A percentile compares a stretch with the other conserved stretches of the same genome.
Conservation (phyloP, 225 moss, liverwort and hornwort genomes). For the Physcomitrellopsis africana region DNA sequence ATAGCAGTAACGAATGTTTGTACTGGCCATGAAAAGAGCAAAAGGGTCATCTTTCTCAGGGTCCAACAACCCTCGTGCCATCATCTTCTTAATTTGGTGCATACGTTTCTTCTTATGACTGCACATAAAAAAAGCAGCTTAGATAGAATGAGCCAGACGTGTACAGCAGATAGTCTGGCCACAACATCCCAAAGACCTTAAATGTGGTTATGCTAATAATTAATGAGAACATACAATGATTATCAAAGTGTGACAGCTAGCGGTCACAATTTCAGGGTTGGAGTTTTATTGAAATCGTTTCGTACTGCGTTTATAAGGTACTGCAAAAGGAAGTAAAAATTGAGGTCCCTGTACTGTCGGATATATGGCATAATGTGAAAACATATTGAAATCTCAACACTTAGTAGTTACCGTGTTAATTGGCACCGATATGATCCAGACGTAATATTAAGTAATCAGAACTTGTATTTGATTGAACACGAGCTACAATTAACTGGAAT, state of each 20-base stretch:
- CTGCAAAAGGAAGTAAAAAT: no score
- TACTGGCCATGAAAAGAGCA: conserved; percentile 90
- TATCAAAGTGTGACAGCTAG: neutral
- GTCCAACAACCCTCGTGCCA: conserved; percentile 90
- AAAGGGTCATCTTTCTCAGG: conserved; percentile 96
- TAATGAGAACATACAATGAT: neutral
- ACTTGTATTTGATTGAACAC: no score
- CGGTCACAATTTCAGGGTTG: neutral
- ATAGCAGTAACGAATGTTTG: conserved; percentile 94
- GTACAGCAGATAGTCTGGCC: neutral
- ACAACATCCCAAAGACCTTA: no score
- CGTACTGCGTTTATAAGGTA: no score
- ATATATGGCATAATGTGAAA: no score
- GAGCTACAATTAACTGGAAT: neutral
- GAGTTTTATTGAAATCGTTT: neutral
- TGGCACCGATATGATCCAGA: no score
- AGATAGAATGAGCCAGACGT: conserved; percentile 12
- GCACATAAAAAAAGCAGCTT: conserved; percentile 27
- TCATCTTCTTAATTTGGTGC: conserved; percentile 99
- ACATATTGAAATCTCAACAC: no score
- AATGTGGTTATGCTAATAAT: neutral
- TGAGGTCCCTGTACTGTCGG: no score
- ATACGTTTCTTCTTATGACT: conserved; percentile 98
- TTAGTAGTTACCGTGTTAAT: no score
- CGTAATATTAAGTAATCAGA: no score